Percentiles rank a stretch among this genome's conserved stretches.
Conservation (phyloP, 768 basidiomycete species). For the Mycena sanguinolenta region DNA sequence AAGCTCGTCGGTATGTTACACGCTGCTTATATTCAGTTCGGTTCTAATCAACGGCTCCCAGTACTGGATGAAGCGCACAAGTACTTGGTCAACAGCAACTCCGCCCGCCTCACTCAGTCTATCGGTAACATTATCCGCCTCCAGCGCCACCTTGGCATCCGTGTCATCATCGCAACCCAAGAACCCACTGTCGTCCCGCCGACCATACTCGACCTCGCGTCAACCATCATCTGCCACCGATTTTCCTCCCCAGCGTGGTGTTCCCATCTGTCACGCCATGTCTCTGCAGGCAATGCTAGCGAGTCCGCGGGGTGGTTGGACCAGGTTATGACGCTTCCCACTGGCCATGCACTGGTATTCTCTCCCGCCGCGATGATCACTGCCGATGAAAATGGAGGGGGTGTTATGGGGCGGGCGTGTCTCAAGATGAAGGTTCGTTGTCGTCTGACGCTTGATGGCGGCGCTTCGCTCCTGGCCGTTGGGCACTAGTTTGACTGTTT, state of each 20-base stretch:
- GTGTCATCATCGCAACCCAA: slow-evolving; percentile 68
- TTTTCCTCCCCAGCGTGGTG: slow-evolving; percentile 72
- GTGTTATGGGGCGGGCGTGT: neutral
- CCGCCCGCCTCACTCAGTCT: slow-evolving; percentile 58
- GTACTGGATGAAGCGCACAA: slow-evolving; percentile 69
- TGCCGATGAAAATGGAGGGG: slow-evolving; percentile 2
- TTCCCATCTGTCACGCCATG: slow-evolving; percentile 63
- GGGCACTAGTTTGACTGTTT: neutral
- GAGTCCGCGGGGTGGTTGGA: slow-evolving; percentile 40
- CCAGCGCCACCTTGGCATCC: slow-evolving; percentile 66
- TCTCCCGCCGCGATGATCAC: slow-evolving; percentile 26
- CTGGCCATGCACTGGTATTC: slow-evolving; percentile 34
- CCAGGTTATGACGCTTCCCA: slow-evolving; percentile 33
- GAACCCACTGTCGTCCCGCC: slow-evolving; percentile 70
- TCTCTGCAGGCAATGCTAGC: slow-evolving; percentile 52
- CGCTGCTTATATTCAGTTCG: neutral
- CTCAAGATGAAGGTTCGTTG: slow-evolving; percentile 2
- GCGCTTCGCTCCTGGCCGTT: slow-evolving; percentile 7
- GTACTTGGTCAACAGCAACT: slow-evolving; percentile 57
- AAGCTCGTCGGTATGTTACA: slow-evolving; percentile 32
- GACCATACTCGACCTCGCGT: slow-evolving; percentile 63
- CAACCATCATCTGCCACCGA: slow-evolving; percentile 61
- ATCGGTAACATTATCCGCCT: slow-evolving; percentile 62
- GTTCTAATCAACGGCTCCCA: slow-evolving; percentile 6
- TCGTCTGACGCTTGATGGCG: slow-evolving; percentile 11